Base-by-base conservation (phyloP, 2,329 filamentous ascomycete species). In the Phyllosticta citriasiana region DNA sequence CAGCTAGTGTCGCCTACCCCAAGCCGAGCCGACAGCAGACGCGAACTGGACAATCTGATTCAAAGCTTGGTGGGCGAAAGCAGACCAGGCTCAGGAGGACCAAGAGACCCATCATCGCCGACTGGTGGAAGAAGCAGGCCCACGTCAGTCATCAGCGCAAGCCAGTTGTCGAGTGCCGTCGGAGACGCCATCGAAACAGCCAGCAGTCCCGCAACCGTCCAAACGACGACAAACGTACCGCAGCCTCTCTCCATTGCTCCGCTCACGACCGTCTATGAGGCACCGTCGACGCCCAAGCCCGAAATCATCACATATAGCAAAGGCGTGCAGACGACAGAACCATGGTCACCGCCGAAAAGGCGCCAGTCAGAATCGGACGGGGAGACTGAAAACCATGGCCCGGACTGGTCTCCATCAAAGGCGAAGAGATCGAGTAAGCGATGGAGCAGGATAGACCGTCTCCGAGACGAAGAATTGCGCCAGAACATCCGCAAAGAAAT, bases 301-400 rank as follows among this genome's bases (percentile, higher is more conserved):
- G 94, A 99, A 74, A 81, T 96, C 63, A 91, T 96, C 70, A 96
- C 91, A 59, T 99, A 99, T 80, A 97, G 89, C 80, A 97, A 97
- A 78, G 92, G 87, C 61, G 91, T 97, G 24, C 95, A 99, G 75
- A 97, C 94, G 16, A 85, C 88, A 24, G 88, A 91, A 68, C 85
- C 87, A 64, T 89, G 89, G 84, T 79, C 80, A 19, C 75, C 76
- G 6, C 78, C 80, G 4, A 77, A 79, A 61, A 77, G 82, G 27
- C 77, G 80, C 35, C 78, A 80, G 33, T 76, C 81, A 0, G 83
- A 83, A 30, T 81, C 83, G 25, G 86, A 85, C 16, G 87, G 91
- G 30, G 79, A 81, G n/a, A 47, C 40, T n/a, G 40, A n/a, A 47
- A n/a, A n/a, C 40, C 40, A 47, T n/a, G 40, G 12, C 19, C 63